Evolutionary conservation across 1,284 basidiomycete genomes (phyloP).

Genomic region (Trichosporon inkin): DNA sequence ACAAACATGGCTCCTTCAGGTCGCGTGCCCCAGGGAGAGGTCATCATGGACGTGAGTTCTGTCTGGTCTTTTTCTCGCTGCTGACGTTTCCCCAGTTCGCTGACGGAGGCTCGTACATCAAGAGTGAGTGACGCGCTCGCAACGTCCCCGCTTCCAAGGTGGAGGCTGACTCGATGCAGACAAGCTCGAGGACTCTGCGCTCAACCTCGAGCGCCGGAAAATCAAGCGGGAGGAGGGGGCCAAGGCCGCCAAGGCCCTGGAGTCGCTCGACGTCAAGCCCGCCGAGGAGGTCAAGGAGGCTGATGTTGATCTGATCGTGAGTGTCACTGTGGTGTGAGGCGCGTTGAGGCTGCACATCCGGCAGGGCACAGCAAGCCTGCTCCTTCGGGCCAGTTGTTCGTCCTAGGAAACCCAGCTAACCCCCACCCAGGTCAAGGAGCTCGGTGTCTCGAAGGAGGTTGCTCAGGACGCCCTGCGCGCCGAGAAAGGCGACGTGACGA

Average conservation of each 20-base stretch:
- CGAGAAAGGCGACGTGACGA: constrained; percentile 39
- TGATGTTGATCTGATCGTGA: constrained; percentile 43
- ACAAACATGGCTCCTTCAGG: constrained; percentile 26
- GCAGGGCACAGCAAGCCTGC: too few species aligned
- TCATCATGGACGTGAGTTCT: constrained; percentile 43
- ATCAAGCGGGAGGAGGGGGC: constrained; percentile 40
- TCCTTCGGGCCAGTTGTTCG: neutral
- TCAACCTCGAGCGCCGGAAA: constrained; percentile 36
- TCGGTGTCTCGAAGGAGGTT: constrained; percentile 32
- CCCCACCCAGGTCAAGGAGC: constrained; percentile 32
- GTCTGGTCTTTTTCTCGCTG: neutral
- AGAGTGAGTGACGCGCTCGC: constrained; percentile 26
- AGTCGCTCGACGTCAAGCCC: constrained; percentile 34
- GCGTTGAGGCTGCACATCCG: too few species aligned
- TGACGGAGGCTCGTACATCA: constrained; percentile 45
- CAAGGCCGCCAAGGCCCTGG: constrained; percentile 43
- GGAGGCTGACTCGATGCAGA: constrained; percentile 24
- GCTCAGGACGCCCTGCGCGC: constrained; percentile 35
- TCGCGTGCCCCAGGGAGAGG: constrained; percentile 43
- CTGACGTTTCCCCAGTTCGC: constrained; percentile 35
- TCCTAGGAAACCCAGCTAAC: constrained; percentile 9
- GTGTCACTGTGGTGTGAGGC: too few species aligned
- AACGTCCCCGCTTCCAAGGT: neutral
- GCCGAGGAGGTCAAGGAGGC: constrained; percentile 27
- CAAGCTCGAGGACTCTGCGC: constrained; percentile 41